Conservation (phyloP, 2,329 filamentous ascomycete genomes). For the Pseudogymnoascus sp. region DNA sequence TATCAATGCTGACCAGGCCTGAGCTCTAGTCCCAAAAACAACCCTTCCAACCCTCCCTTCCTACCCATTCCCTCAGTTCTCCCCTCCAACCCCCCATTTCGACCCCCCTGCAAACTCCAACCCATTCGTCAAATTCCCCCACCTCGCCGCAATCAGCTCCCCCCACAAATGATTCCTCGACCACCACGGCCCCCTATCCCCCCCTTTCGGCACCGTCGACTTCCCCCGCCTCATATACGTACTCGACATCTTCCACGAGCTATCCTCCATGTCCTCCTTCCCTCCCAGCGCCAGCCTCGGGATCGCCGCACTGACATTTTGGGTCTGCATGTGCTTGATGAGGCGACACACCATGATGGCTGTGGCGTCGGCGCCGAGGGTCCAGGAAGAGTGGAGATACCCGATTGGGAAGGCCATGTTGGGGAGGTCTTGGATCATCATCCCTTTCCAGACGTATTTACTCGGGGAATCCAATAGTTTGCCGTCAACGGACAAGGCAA, state of each 20-base stretch:
- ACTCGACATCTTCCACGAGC: background rate
- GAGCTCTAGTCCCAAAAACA: background rate
- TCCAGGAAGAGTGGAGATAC: slow-evolving; percentile 55
- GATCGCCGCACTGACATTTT: slow-evolving; percentile 33
- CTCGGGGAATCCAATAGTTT: slow-evolving; percentile 33
- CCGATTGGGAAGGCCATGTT: slow-evolving; percentile 51
- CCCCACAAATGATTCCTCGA: background rate
- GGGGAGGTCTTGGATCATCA: slow-evolving; percentile 55
- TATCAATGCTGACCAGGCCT: background rate
- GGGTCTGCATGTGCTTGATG: slow-evolving; percentile 39
- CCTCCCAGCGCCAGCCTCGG: slow-evolving; percentile 34
- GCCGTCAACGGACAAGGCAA: slow-evolving; percentile 43
- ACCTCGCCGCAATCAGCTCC: background rate
- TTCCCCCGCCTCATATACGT: background rate
- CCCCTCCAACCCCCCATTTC: background rate
- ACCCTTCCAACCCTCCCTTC: background rate
- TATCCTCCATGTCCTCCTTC: background rate
- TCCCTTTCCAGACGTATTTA: slow-evolving; percentile 48
- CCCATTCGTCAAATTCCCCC: background rate
- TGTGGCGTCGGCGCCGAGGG: slow-evolving; percentile 49
- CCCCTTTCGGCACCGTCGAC: background rate
- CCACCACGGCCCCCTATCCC: background rate
- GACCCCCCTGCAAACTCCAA: background rate
- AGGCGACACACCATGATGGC: slow-evolving; percentile 41
- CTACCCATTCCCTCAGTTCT: background rate